Conservation (phyloP, 2,329 filamentous ascomycete genomes). For the Hypoxylon sp. region DNA sequence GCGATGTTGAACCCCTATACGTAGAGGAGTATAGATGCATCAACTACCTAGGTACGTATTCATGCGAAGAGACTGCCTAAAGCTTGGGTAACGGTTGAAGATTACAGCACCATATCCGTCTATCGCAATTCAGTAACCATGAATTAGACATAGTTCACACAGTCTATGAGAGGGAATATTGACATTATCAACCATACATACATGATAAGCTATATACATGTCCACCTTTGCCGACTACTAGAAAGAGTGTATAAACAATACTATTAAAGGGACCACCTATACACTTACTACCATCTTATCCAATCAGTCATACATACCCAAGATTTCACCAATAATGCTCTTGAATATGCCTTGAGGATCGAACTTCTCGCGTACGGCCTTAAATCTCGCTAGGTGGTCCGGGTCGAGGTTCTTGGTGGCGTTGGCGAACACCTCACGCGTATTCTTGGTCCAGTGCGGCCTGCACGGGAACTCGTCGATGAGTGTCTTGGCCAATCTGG, state of each 20-base stretch:
- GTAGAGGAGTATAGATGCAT: background rate
- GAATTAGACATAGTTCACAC: background rate
- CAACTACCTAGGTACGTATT: background rate
- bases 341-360: slow-evolving; percentile 64
- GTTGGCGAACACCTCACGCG: slow-evolving; percentile 62
- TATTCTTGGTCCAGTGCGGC: slow-evolving; percentile 70
- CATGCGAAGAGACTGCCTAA: background rate
- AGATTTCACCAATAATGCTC: slow-evolving; percentile 65
- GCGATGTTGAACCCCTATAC: background rate
- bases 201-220: slow-evolving; percentile 20
- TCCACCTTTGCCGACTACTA: background rate
- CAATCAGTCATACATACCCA: slow-evolving; percentile 60
- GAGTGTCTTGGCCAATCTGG: slow-evolving; percentile 62
- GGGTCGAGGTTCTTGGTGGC: slow-evolving; percentile 64
- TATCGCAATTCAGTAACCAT: background rate
- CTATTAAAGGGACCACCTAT: background rate
- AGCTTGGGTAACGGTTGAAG: background rate
- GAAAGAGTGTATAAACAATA: background rate
- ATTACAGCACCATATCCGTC: background rate
- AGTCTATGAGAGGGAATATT: slow-evolving; percentile 1
- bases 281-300: background rate
- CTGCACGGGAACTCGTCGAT: slow-evolving; percentile 66
- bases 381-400: slow-evolving; percentile 63
- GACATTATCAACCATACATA: slow-evolving; percentile 26
- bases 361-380: slow-evolving; percentile 63